A percentile compares a stretch with the other conserved stretches of the same genome.
Evolutionary conservation across 1,284 basidiomycete genomes (phyloP).

Genomic region (Ustilago sp.): DNA sequence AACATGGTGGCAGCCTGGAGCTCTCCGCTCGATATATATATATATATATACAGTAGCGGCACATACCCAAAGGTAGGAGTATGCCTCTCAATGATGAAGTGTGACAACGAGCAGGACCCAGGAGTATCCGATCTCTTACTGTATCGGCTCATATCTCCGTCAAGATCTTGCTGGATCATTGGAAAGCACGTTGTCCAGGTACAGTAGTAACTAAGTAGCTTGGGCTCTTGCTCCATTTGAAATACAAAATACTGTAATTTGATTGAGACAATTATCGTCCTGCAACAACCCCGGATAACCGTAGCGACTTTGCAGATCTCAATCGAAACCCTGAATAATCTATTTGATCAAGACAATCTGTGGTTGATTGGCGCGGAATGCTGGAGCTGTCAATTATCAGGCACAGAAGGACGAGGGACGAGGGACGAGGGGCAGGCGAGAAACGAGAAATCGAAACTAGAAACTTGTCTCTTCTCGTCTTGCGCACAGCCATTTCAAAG

Average conservation of each 20-base stretch:
- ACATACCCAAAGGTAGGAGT: too few relatives aligned
- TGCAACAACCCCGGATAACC: conserved; percentile 11
- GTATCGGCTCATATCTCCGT: too few relatives aligned
- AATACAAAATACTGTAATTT: not conserved
- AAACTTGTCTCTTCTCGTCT: not conserved
- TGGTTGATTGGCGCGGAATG: not conserved
- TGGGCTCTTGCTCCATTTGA: too few relatives aligned
- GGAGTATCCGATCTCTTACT: too few relatives aligned
- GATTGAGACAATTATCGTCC: not conserved
- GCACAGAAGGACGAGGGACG: not conserved
- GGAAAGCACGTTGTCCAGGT: too few relatives aligned
- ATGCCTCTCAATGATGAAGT: too few relatives aligned
- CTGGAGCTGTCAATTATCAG: not conserved
- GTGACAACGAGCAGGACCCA: too few relatives aligned
- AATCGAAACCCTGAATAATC: conserved; percentile 3
- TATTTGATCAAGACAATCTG: not conserved
- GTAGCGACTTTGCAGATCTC: not conserved
- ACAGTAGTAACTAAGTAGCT: too few relatives aligned
- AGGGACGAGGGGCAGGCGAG: not conserved
- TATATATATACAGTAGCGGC: too few relatives aligned
- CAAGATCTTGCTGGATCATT: too few relatives aligned
- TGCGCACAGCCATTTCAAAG: not conserved
- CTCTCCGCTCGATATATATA: too few relatives aligned
- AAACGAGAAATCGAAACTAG: not conserved
- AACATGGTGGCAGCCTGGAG: too few relatives aligned